phyloP scores from a whole-genome alignment of 176 grass and related monocot genomes.

The Pharus latifolius region DNA sequence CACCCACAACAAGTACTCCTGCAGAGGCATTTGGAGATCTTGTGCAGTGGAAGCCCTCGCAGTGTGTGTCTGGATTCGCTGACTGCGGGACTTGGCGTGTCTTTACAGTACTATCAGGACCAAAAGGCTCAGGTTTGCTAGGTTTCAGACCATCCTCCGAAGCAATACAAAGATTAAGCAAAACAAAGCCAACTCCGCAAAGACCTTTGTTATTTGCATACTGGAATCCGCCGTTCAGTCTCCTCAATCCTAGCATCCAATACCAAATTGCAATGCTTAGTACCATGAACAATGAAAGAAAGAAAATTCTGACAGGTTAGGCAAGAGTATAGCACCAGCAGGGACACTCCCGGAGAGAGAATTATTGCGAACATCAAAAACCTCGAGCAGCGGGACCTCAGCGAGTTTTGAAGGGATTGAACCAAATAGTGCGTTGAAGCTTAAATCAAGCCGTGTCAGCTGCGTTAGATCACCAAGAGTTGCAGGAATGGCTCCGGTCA shows the following conservation, averaged over 20 bases:
- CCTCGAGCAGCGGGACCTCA: slow-evolving; percentile 48
- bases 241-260: slow-evolving; percentile 48
- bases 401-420: slow-evolving; percentile 69
- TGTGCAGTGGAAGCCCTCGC: slow-evolving; percentile 17
- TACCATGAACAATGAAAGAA: neutral
- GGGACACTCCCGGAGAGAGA: slow-evolving; percentile 69
- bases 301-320: neutral
- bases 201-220: slow-evolving; percentile 73
- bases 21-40: slow-evolving; percentile 25
- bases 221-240: slow-evolving; percentile 66
- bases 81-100: slow-evolving; percentile 68
- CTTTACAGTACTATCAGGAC: slow-evolving; percentile 42
- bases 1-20: slow-evolving; percentile 46
- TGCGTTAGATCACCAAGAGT: slow-evolving; percentile 50
- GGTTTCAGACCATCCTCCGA: slow-evolving; percentile 54
- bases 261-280: neutral
- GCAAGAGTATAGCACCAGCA: slow-evolving; percentile 27
- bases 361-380: slow-evolving; percentile 83
- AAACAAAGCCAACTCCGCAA: slow-evolving; percentile 68
- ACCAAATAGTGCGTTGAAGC: slow-evolving; percentile 80
- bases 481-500: slow-evolving; percentile 88
- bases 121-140: slow-evolving; percentile 81
- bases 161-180: slow-evolving; percentile 44
- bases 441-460: slow-evolving; percentile 73
- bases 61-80: slow-evolving; percentile 27